Evolutionary conservation across 176 grass and related monocot genomes (phyloP).

Genomic region (Bonia amplexicaulis): DNA sequence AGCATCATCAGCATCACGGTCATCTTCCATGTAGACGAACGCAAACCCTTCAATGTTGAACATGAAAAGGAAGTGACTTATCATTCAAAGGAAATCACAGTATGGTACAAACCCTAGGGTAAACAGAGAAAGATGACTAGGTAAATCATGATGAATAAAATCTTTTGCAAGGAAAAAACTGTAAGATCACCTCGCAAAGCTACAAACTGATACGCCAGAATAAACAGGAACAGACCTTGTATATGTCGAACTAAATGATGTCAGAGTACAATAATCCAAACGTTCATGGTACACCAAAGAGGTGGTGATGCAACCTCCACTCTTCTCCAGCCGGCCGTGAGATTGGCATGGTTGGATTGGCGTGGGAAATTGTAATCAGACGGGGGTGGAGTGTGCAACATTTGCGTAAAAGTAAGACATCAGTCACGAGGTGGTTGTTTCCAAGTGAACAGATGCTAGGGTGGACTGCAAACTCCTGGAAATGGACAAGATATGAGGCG

Average conservation of each 20-base stretch:
- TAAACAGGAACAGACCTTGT: conserved; percentile 95
- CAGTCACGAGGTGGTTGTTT: conserved; percentile 67
- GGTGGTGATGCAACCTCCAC: conserved; percentile 75
- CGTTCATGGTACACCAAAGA: conserved; percentile 60
- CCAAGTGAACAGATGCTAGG: conserved; percentile 72
- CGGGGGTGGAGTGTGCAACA: conserved; percentile 58
- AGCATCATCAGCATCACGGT: conserved; percentile 89
- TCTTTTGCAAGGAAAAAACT: conserved; percentile 15
- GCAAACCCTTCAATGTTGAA: conserved; percentile 73
- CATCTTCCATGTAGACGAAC: conserved; percentile 99
- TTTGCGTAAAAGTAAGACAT: conserved; percentile 71
- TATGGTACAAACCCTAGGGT: neutral
- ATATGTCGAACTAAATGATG: conserved; percentile 72
- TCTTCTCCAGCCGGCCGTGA: conserved; percentile 80
- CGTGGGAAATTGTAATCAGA: conserved; percentile 53
- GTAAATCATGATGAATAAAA: conserved; percentile 13
- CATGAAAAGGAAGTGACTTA: neutral
- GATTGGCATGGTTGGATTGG: conserved; percentile 67
- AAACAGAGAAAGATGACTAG: neutral
- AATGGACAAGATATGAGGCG: conserved; percentile 68
- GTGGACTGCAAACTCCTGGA: conserved; percentile 69
- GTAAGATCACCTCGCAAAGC: conserved; percentile 39
- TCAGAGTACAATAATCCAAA: conserved; percentile 76
- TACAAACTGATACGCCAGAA: conserved; percentile 56
- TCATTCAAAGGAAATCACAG: conserved; percentile 12